Percentiles rank a stretch among this genome's conserved stretches.
These are phyloP conservation scores for Gymnopus androsaceus DNA, from an alignment of 1,284 basidiomycete species.

Conservation along the genomic window DNA sequence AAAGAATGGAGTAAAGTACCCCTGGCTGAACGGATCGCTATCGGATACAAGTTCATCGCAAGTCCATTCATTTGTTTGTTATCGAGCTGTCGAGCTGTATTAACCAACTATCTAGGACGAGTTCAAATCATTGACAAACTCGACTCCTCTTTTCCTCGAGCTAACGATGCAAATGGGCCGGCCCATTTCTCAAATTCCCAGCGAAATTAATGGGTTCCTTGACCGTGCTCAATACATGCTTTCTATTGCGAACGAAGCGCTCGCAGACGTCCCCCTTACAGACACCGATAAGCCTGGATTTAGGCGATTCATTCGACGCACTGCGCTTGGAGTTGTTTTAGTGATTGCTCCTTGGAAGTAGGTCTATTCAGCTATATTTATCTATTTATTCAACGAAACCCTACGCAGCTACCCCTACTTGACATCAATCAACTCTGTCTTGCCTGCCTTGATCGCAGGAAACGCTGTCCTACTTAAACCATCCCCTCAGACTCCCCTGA, in stretches of 20 bases:
- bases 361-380: slow-evolving; percentile 25
- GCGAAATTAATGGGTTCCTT: slow-evolving; percentile 82
- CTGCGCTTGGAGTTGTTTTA: slow-evolving; percentile 86
- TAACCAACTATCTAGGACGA: slow-evolving; percentile 62
- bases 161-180: slow-evolving; percentile 81
- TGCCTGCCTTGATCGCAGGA: slow-evolving; percentile 86
- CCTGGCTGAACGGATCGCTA: slow-evolving; percentile 70
- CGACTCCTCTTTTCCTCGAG: slow-evolving; percentile 74
- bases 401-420: slow-evolving; percentile 81
- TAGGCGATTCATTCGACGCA: slow-evolving; percentile 78
- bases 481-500: slow-evolving; percentile 90
- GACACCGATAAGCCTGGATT: slow-evolving; percentile 84
- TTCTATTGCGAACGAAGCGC: slow-evolving; percentile 75
- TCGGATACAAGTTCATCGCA: slow-evolving; percentile 80
- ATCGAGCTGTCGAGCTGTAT: too few species aligned
- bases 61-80: too few species aligned
- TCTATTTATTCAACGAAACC: not conserved
- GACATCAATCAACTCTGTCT: slow-evolving; percentile 84
- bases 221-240: slow-evolving; percentile 85
- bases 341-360: slow-evolving; percentile 92
- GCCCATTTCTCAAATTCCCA: slow-evolving; percentile 74
- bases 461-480: slow-evolving; percentile 93
- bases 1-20: slow-evolving; percentile 72
- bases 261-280: slow-evolving; percentile 75
- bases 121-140: slow-evolving; percentile 62